Evolutionary conservation across 345 rosid species (phyloP), one percentile per base, ranked within the genome.

Genomic region (Lepidium aucheri): DNA sequence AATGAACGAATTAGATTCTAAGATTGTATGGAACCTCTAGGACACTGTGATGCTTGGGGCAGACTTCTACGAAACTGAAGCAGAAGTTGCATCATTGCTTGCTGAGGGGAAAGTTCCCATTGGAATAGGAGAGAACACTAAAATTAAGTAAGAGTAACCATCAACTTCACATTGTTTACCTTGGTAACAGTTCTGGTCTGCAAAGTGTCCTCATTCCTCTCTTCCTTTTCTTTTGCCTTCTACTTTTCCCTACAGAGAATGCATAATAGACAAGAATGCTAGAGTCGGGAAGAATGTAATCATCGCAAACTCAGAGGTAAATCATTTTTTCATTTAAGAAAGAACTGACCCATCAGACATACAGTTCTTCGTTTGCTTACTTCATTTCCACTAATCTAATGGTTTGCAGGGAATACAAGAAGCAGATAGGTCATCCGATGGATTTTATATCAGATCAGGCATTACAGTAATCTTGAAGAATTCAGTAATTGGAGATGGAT

Each of bases 31-130:
- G 45, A 61, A 60, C 53, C 47, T 74, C n/a, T 61, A 90, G 97
- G 98, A 93, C 60, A 88, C 94, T 1, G 85, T 85, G 69, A 88
- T 93, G 96, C 90, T 93, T 30, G 99, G 99, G 11, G 99, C 95
- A 2, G 97, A 90, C 60, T 86, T 61, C 70, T 88, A 93, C 61
- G 97, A 88, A 77, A 89, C 97, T 24, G 97, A 85, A 11, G 81
- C 76, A 36, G 96, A 93, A 79, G 80, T 65, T 38, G 80, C 84
- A 39, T 62, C 89, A 28, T 68, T 78, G 42, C 72, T 85, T 15
- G 85, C 97, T 0, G 95, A 89, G 62, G 95, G 87, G 49, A 80
- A 76, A 74, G 92, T 80, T 20, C 86, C 98, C 3, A 13, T 85
- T 65, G 95, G 96, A 28, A 87, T 89, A 34, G 96, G 98, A 77